phyloP scores from a whole-genome alignment of 2,329 filamentous ascomycete species.

The Lojkania enalia region DNA sequence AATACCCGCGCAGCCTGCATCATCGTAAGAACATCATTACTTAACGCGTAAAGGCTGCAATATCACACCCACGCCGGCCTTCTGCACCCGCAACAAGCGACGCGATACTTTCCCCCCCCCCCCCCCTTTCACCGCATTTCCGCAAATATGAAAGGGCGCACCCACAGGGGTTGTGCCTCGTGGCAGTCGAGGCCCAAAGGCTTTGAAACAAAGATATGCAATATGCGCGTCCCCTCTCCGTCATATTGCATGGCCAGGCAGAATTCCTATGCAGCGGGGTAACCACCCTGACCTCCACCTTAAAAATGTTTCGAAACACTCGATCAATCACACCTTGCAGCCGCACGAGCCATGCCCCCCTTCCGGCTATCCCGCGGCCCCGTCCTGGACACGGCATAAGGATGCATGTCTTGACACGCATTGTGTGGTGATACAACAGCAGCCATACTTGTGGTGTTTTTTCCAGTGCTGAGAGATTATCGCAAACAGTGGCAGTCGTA shows the following conservation, averaged over 20 bases:
- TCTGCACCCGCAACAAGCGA: too few species aligned
- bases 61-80: too few species aligned
- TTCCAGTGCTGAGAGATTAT: not conserved
- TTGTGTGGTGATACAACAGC: conserved; percentile 8
- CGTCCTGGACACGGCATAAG: not conserved
- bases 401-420: conserved; percentile 11
- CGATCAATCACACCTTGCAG: conserved; percentile 17
- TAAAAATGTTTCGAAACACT: conserved; percentile 20
- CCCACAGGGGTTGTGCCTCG: conserved; percentile 24
- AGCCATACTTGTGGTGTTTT: not conserved
- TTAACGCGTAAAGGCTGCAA: too few species aligned
- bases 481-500: conserved; percentile 6
- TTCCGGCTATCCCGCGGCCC: not conserved
- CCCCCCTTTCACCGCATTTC: conserved; percentile 13
- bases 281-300: conserved; percentile 14
- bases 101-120: too few species aligned
- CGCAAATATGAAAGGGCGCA: conserved; percentile 13
- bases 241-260: conserved; percentile 34
- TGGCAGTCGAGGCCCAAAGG: conserved; percentile 29
- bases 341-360: conserved; percentile 3
- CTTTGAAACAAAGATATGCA: conserved; percentile 22
- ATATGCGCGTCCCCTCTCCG: conserved; percentile 18
- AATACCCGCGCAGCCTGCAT: too few species aligned
- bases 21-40: too few species aligned
- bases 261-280: conserved; percentile 17